Evolutionary conservation across 1,139 yeast genomes (phyloP).

Genomic region (Yamadazyma mexicana): DNA sequence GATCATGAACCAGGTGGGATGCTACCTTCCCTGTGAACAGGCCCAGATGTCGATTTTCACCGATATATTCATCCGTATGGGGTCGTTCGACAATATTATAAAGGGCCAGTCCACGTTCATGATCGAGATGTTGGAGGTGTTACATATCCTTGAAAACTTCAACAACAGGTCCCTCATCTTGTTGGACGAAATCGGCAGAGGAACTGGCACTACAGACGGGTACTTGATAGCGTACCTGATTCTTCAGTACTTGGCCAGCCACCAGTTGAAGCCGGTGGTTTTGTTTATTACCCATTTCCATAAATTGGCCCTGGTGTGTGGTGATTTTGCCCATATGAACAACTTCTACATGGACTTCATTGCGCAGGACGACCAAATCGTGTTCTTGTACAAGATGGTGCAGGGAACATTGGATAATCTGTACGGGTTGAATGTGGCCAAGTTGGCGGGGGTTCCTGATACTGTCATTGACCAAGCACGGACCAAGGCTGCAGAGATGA

Average conservation of each 20-base stretch:
- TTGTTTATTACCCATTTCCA: slow-evolving; percentile 90
- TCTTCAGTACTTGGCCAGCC: slow-evolving; percentile 57
- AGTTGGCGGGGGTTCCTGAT: slow-evolving; percentile 60
- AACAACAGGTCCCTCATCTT: slow-evolving; percentile 58
- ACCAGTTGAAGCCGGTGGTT: slow-evolving; percentile 51
- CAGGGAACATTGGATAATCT: slow-evolving; percentile 63
- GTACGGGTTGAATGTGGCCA: slow-evolving; percentile 80
- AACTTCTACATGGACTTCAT: slow-evolving; percentile 79
- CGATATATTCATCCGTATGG: slow-evolving; percentile 61
- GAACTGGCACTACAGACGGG: slow-evolving; percentile 90
- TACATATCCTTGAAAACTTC: slow-evolving; percentile 47
- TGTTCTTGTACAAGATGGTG: slow-evolving; percentile 63
- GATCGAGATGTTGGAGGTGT: slow-evolving; percentile 71
- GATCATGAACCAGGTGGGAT: slow-evolving; percentile 88
- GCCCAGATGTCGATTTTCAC: slow-evolving; percentile 62
- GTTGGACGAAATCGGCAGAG: slow-evolving; percentile 86
- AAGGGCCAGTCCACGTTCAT: slow-evolving; percentile 74
- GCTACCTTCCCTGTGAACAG: slow-evolving; percentile 67
- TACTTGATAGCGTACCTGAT: slow-evolving; percentile 82
- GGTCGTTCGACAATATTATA: slow-evolving; percentile 70
- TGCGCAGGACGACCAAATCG: slow-evolving; percentile 44
- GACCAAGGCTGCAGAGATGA: slow-evolving; percentile 43
- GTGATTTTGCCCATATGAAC: slow-evolving; percentile 39
- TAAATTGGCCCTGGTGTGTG: slow-evolving; percentile 56
- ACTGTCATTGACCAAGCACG: slow-evolving; percentile 52